Percentiles rank a stretch among this genome's conserved stretches.
These are phyloP conservation scores for Penicillium sp. DNA, from an alignment of 2,329 filamentous ascomycete species.

Conservation along the genomic window DNA sequence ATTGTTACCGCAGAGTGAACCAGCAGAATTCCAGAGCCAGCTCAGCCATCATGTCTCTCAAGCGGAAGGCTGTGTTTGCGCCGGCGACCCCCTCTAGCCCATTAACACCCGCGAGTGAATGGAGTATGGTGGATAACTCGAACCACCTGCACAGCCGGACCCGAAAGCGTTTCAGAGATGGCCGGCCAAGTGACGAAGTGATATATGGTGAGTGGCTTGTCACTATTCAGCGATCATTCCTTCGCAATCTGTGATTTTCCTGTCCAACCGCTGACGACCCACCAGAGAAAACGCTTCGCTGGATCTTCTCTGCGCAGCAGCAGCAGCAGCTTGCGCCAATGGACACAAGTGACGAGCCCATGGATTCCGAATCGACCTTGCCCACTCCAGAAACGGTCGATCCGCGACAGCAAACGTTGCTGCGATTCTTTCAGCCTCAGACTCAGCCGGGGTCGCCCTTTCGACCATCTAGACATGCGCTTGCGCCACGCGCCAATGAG, in stretches of 20 bases:
- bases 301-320: constrained; percentile 40
- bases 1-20: neutral
- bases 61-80: constrained; percentile 52
- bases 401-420: constrained; percentile 38
- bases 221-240: neutral
- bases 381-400: constrained; percentile 29
- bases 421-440: constrained; percentile 36
- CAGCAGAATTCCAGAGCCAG: neutral
- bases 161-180: constrained; percentile 54
- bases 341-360: constrained; percentile 21
- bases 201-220: constrained; percentile 47
- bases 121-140: constrained; percentile 29
- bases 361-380: constrained; percentile 21
- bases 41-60: constrained; percentile 46
- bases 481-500: constrained; percentile 22
- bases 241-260: neutral
- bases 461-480: constrained; percentile 17
- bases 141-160: constrained; percentile 52
- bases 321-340: constrained; percentile 20
- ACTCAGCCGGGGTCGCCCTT: constrained; percentile 15
- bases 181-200: constrained; percentile 51
- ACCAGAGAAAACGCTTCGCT: constrained; percentile 39
- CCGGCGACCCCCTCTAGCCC: constrained; percentile 38
- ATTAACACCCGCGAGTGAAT: constrained; percentile 17
- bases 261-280: constrained; percentile 14